phyloP scores from a whole-genome alignment of 192 early-diverging fungal genomes.

The Glomus cerebriforme region DNA sequence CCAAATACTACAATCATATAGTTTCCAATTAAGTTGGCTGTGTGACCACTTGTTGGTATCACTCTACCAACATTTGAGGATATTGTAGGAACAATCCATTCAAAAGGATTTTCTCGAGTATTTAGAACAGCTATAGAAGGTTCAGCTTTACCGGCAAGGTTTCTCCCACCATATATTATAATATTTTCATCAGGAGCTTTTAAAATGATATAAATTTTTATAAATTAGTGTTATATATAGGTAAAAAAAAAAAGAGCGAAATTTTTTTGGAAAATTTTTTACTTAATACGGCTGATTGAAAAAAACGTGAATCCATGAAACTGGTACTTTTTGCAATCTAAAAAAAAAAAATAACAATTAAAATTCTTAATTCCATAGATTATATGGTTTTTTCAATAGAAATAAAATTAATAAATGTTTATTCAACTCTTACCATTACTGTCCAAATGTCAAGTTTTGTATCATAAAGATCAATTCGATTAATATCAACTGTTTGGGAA shows the following conservation, averaged over 20 bases:
- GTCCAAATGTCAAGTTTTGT: neutral
- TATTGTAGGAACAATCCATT: neutral
- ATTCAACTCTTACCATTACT: neutral
- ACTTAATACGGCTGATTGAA: neutral
- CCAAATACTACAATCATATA: slow-evolving; percentile 3
- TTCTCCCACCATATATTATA: neutral
- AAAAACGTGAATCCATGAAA: neutral
- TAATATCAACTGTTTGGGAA: neutral
- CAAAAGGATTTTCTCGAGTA: neutral
- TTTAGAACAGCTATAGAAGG: neutral
- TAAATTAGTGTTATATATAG: too few relatives aligned
- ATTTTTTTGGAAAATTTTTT: too few relatives aligned
- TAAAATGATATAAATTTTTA: neutral
- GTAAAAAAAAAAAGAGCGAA: too few relatives aligned
- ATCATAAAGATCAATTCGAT: neutral
- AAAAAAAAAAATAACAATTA: too few relatives aligned
- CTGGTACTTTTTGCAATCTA: neutral
- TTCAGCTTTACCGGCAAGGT: neutral
- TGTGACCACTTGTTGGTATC: neutral
- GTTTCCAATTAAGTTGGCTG: neutral
- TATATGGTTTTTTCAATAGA: too few relatives aligned
- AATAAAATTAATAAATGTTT: neutral
- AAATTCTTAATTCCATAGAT: too few relatives aligned
- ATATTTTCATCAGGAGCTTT: neutral
- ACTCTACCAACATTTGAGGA: neutral